Evolutionary conservation across 805 yeast genomes (phyloP), one percentile per base, ranked within the genome.

Genomic region (Wickerhamomyces canadensis): DNA sequence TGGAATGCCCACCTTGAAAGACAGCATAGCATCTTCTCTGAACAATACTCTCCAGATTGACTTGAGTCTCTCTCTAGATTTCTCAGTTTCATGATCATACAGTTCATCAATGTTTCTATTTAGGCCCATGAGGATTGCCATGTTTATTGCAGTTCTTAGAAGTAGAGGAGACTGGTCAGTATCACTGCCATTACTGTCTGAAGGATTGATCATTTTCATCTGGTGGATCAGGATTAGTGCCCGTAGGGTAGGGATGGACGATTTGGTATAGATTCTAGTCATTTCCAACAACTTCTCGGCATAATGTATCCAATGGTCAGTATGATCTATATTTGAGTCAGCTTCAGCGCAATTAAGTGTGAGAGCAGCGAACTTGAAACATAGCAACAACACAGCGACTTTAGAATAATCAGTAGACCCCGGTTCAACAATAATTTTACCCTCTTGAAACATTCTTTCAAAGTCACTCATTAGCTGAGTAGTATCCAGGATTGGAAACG

Each of bases 41-140:
- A 50, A 33, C 12, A 50, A n/a, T 4, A 35, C 18, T 7, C 19
- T 27, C 59, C 59, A 54, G 13, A 47, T 46, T 2, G 31, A 18
- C 17, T 43, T 44, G 27, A 49, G 21, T 1, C 30, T 13, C 2
- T 4, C 14, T 26, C 48, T 39, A 3, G 30, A 34, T 4, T 14
- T 23, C 2, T 25, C 19, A 10, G 39, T 16, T 26, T 47, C 47
- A 17, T 26, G 31, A 1, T 29, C 1, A 31, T 47, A 52, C 6
- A 53, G 17, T 1, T 12, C 28, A 23, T 48, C 52, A 21, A 54
- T 43, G 19, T 53, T 42, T 21, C 45, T 38, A 23, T 54, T 45
- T 12, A 54, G 27, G 2, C 59, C 59, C 46, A 54, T 40, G 1
- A 41, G 15, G 4, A 51, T 27, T 2, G 55, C 57, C 54, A 53